Evolutionary conservation across 2,329 filamentous ascomycete genomes (phyloP).

Genomic region (Hymenoscyphus scutula): DNA sequence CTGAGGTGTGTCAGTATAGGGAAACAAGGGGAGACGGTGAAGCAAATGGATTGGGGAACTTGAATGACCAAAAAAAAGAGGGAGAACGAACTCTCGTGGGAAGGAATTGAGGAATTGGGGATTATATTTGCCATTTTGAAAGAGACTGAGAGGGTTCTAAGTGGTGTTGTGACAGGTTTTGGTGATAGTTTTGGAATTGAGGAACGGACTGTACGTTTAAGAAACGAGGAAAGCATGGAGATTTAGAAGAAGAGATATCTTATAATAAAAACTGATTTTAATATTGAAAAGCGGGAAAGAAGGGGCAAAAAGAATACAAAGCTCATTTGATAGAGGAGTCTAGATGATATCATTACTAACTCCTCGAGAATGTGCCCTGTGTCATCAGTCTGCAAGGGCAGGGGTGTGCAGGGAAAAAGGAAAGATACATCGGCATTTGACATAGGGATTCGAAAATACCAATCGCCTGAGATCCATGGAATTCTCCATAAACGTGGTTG

Average conservation of each 20-base stretch:
- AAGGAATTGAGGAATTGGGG: constrained; percentile 40
- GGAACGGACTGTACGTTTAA: constrained; percentile 15
- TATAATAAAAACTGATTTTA: neutral
- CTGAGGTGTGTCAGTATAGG: neutral
- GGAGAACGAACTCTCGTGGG: constrained; percentile 42
- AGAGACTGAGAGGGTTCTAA: neutral
- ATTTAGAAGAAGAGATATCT: neutral
- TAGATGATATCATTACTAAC: constrained; percentile 21
- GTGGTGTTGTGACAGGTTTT: neutral
- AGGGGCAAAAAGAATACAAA: neutral
- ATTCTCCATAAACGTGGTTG: neutral
- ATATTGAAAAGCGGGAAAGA: neutral
- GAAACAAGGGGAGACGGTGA: no score
- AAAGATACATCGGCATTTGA: neutral
- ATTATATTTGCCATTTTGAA: constrained; percentile 24
- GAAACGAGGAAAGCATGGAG: constrained; percentile 14
- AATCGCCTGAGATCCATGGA: neutral
- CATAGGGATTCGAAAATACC: neutral
- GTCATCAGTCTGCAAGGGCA: constrained; percentile 15
- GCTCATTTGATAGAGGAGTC: neutral
- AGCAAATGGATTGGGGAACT: no score
- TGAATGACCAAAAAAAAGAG: neutral
- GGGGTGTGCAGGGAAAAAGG: neutral
- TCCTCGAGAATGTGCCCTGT: neutral
- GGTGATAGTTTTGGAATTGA: neutral